Evolutionary conservation across 768 basidiomycete species (phyloP), one percentile per base, ranked within the genome.

Genomic region (Tubosaeta sp.): DNA sequence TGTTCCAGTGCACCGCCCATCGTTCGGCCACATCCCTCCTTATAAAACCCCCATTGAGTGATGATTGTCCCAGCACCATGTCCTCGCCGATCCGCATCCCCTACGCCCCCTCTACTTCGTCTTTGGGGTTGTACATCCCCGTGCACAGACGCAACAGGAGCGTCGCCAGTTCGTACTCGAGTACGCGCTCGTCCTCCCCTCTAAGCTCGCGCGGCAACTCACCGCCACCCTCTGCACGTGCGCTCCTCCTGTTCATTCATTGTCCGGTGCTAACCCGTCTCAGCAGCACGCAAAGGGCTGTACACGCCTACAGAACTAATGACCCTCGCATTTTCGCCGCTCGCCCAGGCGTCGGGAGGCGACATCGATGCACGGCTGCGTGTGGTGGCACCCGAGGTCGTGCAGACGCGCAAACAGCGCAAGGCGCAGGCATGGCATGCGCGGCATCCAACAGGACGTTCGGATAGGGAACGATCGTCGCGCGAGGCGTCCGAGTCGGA

Each of bases 41-140:
- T 56, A 52, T 49, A 57, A 50, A 45, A 14, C 10, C 10, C 8
- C 22, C 0, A 7, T 19, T 7, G 35, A 36, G 18, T 18, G 5
- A 36, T 36, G 18, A 8, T 7, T 9, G 18, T 18, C 8, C n/a
- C 7, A 19, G 46, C n/a, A n/a, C 32, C 34, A 68, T 71, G 68
- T 64, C 69, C 34, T 60, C 59, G 4, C 52, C 65, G 6, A 53
- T 66, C 46, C 24, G 9, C 18, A 36, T 36, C 8, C 18, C 34
- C 34, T 35, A 18, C 18, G 16, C 18, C n/a, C n/a, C 35, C 8
- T 18, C 18, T 36, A 3, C 43, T 31, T 53, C 45, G 14, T 24
- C 63, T 29, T 36, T 56, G 30, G 29, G 16, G 8, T 60, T 71
- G 27, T 77, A 77, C 48, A 46, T 77, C 32, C 76, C 76, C 22